Evolutionary conservation across 208 protist species (phyloP).

Genomic region (Acanthamoeba healyi): DNA sequence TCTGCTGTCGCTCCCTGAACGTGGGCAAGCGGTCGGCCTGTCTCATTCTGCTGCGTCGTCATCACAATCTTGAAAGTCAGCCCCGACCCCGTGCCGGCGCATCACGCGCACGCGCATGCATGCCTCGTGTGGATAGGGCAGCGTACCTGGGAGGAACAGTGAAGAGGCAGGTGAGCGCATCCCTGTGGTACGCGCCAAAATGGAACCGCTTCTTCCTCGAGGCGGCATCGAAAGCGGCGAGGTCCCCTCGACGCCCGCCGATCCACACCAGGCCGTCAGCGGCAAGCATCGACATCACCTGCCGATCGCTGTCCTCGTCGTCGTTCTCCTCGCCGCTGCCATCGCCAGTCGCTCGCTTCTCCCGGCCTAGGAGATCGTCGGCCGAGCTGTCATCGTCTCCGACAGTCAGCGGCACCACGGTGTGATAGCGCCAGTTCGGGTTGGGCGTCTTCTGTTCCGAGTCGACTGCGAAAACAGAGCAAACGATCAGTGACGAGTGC

Average conservation of each 20-base stretch:
- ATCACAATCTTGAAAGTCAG: too few relatives aligned
- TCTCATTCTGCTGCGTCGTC: not conserved
- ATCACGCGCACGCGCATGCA: too few relatives aligned
- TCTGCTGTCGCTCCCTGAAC: not conserved
- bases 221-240: not conserved
- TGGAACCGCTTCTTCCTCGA: not conserved
- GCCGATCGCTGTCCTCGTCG: not conserved
- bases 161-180: conserved; percentile 23
- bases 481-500: not conserved
- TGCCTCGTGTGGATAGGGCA: not conserved
- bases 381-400: not conserved
- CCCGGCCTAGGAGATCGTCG: too few relatives aligned
- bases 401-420: not conserved
- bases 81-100: too few relatives aligned
- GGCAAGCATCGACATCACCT: not conserved
- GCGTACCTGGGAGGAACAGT: not conserved
- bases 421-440: not conserved
- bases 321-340: not conserved
- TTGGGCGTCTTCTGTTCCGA: conserved; percentile 1
- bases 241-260: not conserved
- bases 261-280: not conserved
- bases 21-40: not conserved
- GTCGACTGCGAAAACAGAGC: not conserved
- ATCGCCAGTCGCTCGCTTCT: not conserved
- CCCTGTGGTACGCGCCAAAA: not conserved